A percentile compares a stretch with the other conserved stretches of the same genome.
Conservation (phyloP, 2,329 filamentous ascomycete species). For the Torrubiella hemipterigena region DNA sequence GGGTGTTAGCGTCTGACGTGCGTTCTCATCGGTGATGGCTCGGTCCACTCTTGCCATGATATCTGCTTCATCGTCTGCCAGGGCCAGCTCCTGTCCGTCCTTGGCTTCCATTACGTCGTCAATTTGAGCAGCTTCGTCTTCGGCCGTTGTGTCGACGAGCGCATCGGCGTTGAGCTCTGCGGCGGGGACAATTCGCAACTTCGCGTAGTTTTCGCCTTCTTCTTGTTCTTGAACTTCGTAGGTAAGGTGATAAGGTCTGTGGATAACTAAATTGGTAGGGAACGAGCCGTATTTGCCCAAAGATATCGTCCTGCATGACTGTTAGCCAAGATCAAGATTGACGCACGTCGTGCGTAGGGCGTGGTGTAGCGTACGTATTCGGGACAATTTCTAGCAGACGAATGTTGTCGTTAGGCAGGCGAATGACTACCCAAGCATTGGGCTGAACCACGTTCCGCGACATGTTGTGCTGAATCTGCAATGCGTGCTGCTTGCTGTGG, state of each 20-base stretch:
- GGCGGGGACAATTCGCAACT: slow-evolving; percentile 67
- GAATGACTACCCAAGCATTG: slow-evolving; percentile 47
- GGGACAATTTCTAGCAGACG: slow-evolving; percentile 46
- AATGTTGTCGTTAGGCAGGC: slow-evolving; percentile 45
- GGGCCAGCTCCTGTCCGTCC: slow-evolving; percentile 29
- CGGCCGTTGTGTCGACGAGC: slow-evolving; percentile 33
- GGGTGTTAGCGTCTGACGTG: slow-evolving; percentile 65
- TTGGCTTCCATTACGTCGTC: slow-evolving; percentile 23
- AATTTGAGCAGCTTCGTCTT: slow-evolving; percentile 29
- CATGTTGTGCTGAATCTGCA: too few species aligned
- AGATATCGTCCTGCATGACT: slow-evolving; percentile 57
- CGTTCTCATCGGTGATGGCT: slow-evolving; percentile 47
- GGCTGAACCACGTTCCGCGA: slow-evolving; percentile 29
- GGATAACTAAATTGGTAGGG: slow-evolving; percentile 76
- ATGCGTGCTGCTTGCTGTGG: too few species aligned
- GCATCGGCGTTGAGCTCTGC: slow-evolving; percentile 76
- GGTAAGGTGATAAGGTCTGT: slow-evolving; percentile 83
- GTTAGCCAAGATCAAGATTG: slow-evolving; percentile 13
- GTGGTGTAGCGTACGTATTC: slow-evolving; percentile 37
- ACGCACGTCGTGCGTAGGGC: slow-evolving; percentile 2
- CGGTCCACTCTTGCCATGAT: slow-evolving; percentile 42
- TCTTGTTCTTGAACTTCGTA: slow-evolving; percentile 74
- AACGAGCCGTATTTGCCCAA: slow-evolving; percentile 91
- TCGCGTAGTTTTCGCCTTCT: slow-evolving; percentile 50
- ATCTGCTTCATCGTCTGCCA: slow-evolving; percentile 28